Percentiles rank a stretch among this genome's conserved stretches.
These are phyloP conservation scores for Choanephora cucurbitarum DNA, from an alignment of 371 early-diverging fungal genomes.

Conservation along the genomic window DNA sequence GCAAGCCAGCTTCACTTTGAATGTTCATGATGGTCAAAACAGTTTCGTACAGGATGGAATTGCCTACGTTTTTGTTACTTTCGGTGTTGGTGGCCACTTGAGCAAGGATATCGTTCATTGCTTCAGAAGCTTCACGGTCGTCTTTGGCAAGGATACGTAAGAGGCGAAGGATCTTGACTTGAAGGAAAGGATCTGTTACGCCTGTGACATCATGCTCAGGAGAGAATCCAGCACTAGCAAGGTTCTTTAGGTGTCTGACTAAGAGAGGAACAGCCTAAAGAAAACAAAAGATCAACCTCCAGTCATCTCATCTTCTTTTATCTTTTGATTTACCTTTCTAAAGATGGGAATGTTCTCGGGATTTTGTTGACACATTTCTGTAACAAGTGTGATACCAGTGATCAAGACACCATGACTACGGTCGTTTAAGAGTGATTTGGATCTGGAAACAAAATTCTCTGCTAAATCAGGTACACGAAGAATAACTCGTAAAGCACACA, in stretches of 20 bases:
- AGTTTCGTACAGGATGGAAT: conserved; percentile 95
- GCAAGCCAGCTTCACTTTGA: conserved; percentile 87
- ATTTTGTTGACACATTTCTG: conserved; percentile 83
- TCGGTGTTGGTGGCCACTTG: conserved; percentile 97
- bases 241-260: conserved; percentile 85
- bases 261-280: conserved; percentile 77
- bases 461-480: conserved; percentile 91
- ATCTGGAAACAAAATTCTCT: conserved; percentile 79
- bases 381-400: conserved; percentile 88
- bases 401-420: conserved; percentile 95
- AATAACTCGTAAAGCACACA: conserved; percentile 90
- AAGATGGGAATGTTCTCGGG: conserved; percentile 70
- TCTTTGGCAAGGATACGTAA: conserved; percentile 87
- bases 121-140: conserved; percentile 86
- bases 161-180: conserved; percentile 91
- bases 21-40: conserved; percentile 95
- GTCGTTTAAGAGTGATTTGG: conserved; percentile 82
- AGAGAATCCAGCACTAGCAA: conserved; percentile 87
- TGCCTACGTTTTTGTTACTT: conserved; percentile 94
- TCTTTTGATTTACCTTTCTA: conserved; percentile 54
- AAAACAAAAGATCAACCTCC: too few relatives aligned
- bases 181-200: conserved; percentile 96
- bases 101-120: conserved; percentile 96
- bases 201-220: conserved; percentile 97
- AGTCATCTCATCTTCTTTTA: background rate